A percentile compares a stretch with the other conserved stretches of the same genome.
Conservation (phyloP, 805 yeast species). For the Cyberlindnera suaveolens region DNA sequence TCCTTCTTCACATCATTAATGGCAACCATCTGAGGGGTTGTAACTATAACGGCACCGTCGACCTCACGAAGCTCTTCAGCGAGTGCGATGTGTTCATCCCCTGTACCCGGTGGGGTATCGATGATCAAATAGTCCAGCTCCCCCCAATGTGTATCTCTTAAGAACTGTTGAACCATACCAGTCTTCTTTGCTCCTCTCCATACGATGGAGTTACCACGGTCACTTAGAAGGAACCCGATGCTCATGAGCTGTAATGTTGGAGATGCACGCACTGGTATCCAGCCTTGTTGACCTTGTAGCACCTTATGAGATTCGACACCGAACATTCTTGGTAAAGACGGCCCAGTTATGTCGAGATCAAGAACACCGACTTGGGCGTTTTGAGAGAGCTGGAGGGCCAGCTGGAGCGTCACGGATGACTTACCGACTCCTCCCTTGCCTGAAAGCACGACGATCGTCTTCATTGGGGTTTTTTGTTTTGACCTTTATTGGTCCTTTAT, state of each 20-base stretch:
- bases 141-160: conserved; percentile 91
- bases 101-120: conserved; percentile 98
- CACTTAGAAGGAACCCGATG: conserved; percentile 76
- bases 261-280: conserved; percentile 74
- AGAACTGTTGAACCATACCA: conserved; percentile 92
- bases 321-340: conserved; percentile 94
- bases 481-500: conserved; percentile 3
- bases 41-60: conserved; percentile 91
- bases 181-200: conserved; percentile 99
- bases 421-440: conserved; percentile 99
- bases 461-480: conserved; percentile 14
- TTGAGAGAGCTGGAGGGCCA: conserved; percentile 74
- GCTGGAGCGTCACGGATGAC: conserved; percentile 90
- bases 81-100: conserved; percentile 95
- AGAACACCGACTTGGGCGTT: conserved; percentile 82
- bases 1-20: conserved; percentile 93
- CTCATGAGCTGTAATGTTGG: conserved; percentile 38
- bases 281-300: conserved; percentile 74
- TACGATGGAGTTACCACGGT: conserved; percentile 85
- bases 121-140: conserved; percentile 68
- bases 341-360: conserved; percentile 95
- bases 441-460: conserved; percentile 72
- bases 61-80: conserved; percentile 79
- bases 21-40: conserved; percentile 93
- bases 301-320: conserved; percentile 79